Evolutionary conservation across 2,329 filamentous ascomycete species (phyloP), one percentile per base, ranked within the genome.

Genomic region (Graphilbum sp.): DNA sequence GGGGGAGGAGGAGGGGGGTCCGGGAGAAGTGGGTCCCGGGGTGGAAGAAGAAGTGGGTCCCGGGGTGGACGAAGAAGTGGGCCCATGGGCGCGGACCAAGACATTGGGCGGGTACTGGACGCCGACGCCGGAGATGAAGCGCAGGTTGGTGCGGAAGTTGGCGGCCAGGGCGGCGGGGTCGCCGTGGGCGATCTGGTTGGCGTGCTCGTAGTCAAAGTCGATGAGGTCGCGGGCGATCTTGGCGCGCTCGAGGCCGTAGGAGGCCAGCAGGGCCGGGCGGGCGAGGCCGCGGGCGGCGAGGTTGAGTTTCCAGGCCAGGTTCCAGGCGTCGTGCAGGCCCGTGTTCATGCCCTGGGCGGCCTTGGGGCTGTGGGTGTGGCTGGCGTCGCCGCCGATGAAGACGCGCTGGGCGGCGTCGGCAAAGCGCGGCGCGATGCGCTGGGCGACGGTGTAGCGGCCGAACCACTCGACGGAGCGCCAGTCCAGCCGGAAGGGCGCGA

Each of bases 401-500:
- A 75, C 64, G 2, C 59, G 53, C 72, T 64, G 30, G 40, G 72
- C 57, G 23, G 69, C 61, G 47, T 79, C 71, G 43, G 71, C 67
- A 56, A 85, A 86, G 32, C 69, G 64, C 43, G 72, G 71, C 1
- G 79, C 80, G 17, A 84, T 67, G 12, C 80, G 70, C 58, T 81
- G 77, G 5, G 75, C 74, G 40, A 82, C 75, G 44, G 72, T 66
- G 51, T 81, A 84, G 30, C 72, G 71, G 32, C 76, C 78, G 58
- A 82, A 83, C 76, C 78, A 84, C 55, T 77, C 61, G 36, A 72
- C 62, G 32, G 66, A 64, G 44, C 61, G 64, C 70, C 71, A 76
- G 31, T 64, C 58, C 32, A 75, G 56, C 35, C 53, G 56, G 48
- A 69, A 76, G 1, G 72, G 72, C 6, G 61, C 59, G 56, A 76